These are phyloP conservation scores for Cutaneotrichosporon spelunceum DNA, from an alignment of 1,284 basidiomycete genomes.

Conservation along the genomic window DNA sequence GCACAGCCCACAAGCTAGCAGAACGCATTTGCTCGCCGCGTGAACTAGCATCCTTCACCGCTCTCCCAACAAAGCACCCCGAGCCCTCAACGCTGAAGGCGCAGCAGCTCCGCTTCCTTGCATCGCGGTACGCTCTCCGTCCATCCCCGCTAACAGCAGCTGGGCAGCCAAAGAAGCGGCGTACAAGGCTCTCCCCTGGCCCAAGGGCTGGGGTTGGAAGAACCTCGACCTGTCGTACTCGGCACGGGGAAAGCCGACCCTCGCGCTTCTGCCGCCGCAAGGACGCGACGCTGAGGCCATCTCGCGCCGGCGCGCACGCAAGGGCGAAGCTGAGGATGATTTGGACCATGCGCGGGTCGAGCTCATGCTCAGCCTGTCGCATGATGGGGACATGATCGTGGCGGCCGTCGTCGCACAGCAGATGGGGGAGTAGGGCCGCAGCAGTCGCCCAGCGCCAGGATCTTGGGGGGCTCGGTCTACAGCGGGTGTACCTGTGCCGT, in stretches of 20 bases:
- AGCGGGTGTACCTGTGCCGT: too few species aligned
- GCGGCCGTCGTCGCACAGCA: neutral
- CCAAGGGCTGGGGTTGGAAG: constrained; percentile 66
- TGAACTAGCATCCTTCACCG: constrained; percentile 13
- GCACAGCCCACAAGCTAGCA: constrained; percentile 57
- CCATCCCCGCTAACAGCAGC: constrained; percentile 49
- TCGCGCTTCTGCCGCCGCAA: constrained; percentile 16
- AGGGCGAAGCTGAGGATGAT: neutral
- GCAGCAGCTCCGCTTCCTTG: constrained; percentile 14
- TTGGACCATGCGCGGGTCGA: neutral
- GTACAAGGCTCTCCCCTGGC: constrained; percentile 73
- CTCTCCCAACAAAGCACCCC: constrained; percentile 12
- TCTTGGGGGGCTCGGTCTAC: neutral
- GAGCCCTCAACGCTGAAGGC: neutral
- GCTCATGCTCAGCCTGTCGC: constrained; percentile 1
- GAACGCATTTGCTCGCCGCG: constrained; percentile 61
- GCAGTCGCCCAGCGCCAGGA: neutral
- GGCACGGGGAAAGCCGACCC: constrained; percentile 27
- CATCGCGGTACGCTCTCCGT: constrained; percentile 11
- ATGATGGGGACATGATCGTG: constrained; percentile 4
- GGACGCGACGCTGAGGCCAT: neutral
- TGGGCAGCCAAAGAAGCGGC: constrained; percentile 86
- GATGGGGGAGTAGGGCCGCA: neutral
- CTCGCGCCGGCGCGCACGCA: neutral
- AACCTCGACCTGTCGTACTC: constrained; percentile 55